Evolutionary conservation across 768 basidiomycete species (phyloP).

Genomic region (Mycena crocata): DNA sequence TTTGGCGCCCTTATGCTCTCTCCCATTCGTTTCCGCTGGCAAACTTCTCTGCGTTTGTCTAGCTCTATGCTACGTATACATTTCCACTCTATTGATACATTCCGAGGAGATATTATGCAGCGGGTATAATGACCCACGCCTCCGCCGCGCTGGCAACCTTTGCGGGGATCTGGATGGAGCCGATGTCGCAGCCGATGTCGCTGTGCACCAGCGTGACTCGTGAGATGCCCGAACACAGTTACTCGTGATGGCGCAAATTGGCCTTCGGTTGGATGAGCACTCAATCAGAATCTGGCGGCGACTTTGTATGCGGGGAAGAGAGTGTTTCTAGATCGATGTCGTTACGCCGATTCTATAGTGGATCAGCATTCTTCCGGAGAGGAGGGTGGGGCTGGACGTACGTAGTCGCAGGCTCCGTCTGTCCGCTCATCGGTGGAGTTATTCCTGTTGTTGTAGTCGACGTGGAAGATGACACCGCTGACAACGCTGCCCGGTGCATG

Average conservation of each 20-base stretch:
- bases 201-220: not conserved
- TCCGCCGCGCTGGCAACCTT: no score
- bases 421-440: not conserved
- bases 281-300: not conserved
- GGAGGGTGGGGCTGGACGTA: not conserved
- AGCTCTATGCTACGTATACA: no score
- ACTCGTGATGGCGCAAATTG: not conserved
- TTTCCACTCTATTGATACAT: no score
- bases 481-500: not conserved
- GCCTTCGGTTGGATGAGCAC: not conserved
- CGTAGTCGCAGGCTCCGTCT: not conserved
- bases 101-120: no score
- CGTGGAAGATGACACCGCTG: conserved; percentile 7
- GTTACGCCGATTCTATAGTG: not conserved
- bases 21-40: not conserved
- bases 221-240: not conserved
- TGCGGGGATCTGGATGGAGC: no score
- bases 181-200: no score
- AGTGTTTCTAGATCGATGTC: not conserved
- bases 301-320: not conserved
- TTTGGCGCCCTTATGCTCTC: not conserved
- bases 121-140: no score
- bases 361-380: not conserved
- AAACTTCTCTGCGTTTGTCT: not conserved
- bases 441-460: conserved; percentile 5